These are phyloP conservation scores for Gossypium schwendimanii DNA, from an alignment of 441 rosid genomes.

Conservation along the genomic window DNA sequence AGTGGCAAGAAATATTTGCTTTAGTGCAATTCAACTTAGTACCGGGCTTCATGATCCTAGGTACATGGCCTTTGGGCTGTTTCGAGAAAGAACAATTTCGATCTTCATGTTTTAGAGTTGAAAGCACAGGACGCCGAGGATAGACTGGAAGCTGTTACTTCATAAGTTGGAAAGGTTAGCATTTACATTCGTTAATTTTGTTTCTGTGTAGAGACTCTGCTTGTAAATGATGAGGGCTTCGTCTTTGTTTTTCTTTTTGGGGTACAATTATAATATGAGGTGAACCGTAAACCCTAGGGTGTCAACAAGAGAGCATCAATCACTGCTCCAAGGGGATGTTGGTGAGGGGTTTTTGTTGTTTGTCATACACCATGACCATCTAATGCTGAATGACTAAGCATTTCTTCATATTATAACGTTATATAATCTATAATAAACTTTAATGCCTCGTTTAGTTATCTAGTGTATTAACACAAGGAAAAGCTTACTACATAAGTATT, in stretches of 20 bases:
- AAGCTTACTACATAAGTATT: no score
- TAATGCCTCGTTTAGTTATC: neutral
- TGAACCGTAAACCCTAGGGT: no score
- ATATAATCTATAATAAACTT: neutral
- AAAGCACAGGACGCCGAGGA: constrained; percentile 47
- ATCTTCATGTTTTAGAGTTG: constrained; percentile 51
- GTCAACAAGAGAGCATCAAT: no score
- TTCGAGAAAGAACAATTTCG: constrained; percentile 67
- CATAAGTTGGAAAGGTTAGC: constrained; percentile 55
- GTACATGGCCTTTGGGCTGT: constrained; percentile 55
- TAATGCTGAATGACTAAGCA: neutral
- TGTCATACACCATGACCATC: neutral
- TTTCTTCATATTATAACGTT: neutral
- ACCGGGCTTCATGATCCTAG: constrained; percentile 41
- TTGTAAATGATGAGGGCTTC: neutral
- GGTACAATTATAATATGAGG: no score
- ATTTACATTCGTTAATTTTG: neutral
- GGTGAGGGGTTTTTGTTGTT: neutral
- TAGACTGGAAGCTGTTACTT: constrained; percentile 30
- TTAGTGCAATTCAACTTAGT: constrained; percentile 15
- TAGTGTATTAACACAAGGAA: no score
- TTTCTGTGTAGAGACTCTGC: neutral
- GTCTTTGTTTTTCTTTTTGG: neutral
- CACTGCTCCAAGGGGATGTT: no score
- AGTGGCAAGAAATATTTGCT: neutral